Conservation (phyloP, 1,284 basidiomycete species). For the Anthracocystis walkeri region DNA sequence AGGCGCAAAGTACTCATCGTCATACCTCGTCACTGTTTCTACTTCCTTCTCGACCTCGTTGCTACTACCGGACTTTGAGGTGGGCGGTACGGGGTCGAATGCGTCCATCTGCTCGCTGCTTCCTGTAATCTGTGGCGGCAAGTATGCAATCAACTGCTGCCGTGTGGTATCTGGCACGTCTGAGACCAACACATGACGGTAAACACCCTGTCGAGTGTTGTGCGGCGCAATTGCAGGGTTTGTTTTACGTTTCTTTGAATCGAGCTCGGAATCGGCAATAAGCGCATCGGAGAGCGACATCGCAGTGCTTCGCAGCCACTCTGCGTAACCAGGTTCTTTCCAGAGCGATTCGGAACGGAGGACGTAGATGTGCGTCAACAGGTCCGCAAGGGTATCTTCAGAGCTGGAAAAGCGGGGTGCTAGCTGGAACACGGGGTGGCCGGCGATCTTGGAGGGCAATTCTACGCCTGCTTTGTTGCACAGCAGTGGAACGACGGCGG, state of each 20-base stretch:
- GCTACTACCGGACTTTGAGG: not conserved
- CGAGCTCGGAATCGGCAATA: conserved; percentile 20
- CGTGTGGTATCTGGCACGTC: conserved; percentile 64
- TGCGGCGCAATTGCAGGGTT: conserved; percentile 29
- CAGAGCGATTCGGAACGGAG: conserved; percentile 62
- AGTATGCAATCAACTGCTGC: conserved; percentile 59
- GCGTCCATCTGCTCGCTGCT: conserved; percentile 57
- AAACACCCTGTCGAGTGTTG: conserved; percentile 54
- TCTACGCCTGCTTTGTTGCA: conserved; percentile 58
- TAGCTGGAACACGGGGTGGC: conserved; percentile 30
- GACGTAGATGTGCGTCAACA: conserved; percentile 64
- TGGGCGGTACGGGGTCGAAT: conserved; percentile 66
- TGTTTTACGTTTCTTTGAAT: not conserved
- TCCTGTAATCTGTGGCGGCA: conserved; percentile 57
- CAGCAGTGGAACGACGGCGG: conserved; percentile 54
- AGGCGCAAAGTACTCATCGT: conserved; percentile 62
- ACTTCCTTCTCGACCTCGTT: conserved; percentile 13
- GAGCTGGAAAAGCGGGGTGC: conserved; percentile 15
- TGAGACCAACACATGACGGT: conserved; percentile 66
- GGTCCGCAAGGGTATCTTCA: conserved; percentile 43
- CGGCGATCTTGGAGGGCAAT: conserved; percentile 39
- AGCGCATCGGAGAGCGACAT: conserved; percentile 26
- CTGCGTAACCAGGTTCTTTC: conserved; percentile 54
- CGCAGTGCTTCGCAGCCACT: conserved; percentile 57
- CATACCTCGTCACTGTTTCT: conserved; percentile 49